Conservation (phyloP, 164 flowering plant genomes). For the Echeveria elegans region DNA sequence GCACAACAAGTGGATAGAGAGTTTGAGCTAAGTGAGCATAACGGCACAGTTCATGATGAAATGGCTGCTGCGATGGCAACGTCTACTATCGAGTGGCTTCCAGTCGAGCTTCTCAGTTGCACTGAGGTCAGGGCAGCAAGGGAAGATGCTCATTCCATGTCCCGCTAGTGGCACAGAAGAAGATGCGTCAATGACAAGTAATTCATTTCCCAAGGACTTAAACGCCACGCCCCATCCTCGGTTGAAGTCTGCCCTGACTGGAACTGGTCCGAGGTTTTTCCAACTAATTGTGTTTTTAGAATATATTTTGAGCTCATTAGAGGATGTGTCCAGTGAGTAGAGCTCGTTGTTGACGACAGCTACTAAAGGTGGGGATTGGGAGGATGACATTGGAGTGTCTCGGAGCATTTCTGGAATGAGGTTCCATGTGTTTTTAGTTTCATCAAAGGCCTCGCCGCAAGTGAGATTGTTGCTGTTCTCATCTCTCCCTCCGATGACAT, state of each 20-base stretch:
- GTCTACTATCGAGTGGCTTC: slow-evolving; percentile 31
- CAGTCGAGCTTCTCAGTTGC: slow-evolving; percentile 31
- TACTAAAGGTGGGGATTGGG: slow-evolving; percentile 66
- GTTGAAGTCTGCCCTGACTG: slow-evolving; percentile 55
- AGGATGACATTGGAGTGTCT: slow-evolving; percentile 25
- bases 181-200: slow-evolving; percentile 58
- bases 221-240: slow-evolving; percentile 92
- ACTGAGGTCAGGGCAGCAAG: slow-evolving; percentile 46
- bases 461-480: slow-evolving; percentile 33
- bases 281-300: slow-evolving; percentile 52
- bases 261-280: slow-evolving; percentile 59
- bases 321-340: slow-evolving; percentile 53
- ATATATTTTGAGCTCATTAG: slow-evolving; percentile 57
- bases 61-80: slow-evolving; percentile 33
- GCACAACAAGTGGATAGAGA: no score
- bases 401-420: slow-evolving; percentile 52
- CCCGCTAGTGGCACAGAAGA: slow-evolving; percentile 14
- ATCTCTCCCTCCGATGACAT: slow-evolving; percentile 63
- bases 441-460: slow-evolving; percentile 61
- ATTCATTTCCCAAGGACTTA: slow-evolving; percentile 63
- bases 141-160: slow-evolving; percentile 41
- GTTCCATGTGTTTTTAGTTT: slow-evolving; percentile 38
- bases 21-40: slow-evolving; percentile 68
- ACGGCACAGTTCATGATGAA: slow-evolving; percentile 66
- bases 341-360: slow-evolving; percentile 76